Percentiles rank a stretch among this genome's conserved stretches.
Conservation (phyloP, 306 rosid species). For the Lathyrus aphaca region DNA sequence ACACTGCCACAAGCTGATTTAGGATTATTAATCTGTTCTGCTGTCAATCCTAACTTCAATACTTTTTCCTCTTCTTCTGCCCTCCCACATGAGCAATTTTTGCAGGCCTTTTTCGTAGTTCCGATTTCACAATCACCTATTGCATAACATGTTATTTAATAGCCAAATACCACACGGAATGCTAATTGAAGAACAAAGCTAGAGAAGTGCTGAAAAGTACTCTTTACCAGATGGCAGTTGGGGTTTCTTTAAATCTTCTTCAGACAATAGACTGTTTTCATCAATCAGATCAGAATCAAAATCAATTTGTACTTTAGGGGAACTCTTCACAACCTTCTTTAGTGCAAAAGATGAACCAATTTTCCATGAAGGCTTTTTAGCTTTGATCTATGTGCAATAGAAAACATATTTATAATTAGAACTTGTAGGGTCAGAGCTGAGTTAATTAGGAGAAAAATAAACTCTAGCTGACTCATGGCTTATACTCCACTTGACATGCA, state of each 20-base stretch:
- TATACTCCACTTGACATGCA: conserved; percentile 18
- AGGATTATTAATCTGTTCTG: conserved; percentile 77
- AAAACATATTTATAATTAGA: conserved; percentile 24
- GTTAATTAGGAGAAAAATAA: conserved; percentile 15
- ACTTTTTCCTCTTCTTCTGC: conserved; percentile 89
- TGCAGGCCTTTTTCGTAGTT: conserved; percentile 93
- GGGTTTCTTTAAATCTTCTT: conserved; percentile 87
- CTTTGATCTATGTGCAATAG: conserved; percentile 57
- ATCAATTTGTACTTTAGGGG: conserved; percentile 66
- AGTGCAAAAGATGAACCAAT: conserved; percentile 76
- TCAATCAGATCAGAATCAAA: conserved; percentile 86
- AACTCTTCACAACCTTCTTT: conserved; percentile 56
- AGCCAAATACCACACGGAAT: conserved; percentile 11
- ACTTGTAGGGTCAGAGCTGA: conserved; percentile 10
- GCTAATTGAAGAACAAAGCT: conserved; percentile 24
- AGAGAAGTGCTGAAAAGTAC: conserved; percentile 24
- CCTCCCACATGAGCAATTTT: conserved; percentile 88
- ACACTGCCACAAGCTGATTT: conserved; percentile 95
- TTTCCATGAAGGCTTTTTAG: conserved; percentile 81
- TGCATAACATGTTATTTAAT: conserved; percentile 39
- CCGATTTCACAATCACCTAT: conserved; percentile 85
- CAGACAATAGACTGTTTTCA: conserved; percentile 87
- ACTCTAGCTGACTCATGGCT: neutral
- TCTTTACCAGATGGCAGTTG: conserved; percentile 61
- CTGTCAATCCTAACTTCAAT: conserved; percentile 69